phyloP scores from a whole-genome alignment of 495 filamentous ascomycete genomes.

The Cercophora sp. region DNA sequence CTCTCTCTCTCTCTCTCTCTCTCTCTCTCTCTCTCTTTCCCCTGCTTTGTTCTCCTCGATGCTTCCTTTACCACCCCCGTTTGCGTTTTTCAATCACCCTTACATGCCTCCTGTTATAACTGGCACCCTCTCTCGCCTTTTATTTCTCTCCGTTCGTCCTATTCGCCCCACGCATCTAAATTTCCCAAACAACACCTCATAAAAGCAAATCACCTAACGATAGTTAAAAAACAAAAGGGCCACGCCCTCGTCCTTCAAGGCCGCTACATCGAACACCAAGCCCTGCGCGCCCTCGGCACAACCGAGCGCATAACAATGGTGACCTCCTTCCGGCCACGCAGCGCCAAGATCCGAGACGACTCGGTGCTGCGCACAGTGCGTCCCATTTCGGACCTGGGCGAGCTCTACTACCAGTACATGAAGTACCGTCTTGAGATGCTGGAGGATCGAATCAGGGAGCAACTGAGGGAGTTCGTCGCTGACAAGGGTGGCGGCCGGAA shows the following conservation, averaged over 20 bases:
- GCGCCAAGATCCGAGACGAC: conserved; percentile 58
- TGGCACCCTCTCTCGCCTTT: no score
- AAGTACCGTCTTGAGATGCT: conserved; percentile 70
- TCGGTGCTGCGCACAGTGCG: conserved; percentile 64
- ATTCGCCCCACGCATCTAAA: no score
- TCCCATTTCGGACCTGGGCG: conserved; percentile 59
- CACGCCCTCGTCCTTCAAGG: conserved; percentile 67
- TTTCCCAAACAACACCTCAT: no score
- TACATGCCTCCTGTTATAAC: no score
- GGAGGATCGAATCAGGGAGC: conserved; percentile 52
- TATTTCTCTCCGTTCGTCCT: no score
- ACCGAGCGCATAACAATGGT: conserved; percentile 70
- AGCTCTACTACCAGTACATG: conserved; percentile 66
- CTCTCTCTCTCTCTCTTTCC: no score
- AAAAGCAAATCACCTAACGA: no score
- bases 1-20: no score
- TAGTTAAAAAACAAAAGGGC: conserved; percentile 42
- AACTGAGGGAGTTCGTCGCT: conserved; percentile 43
- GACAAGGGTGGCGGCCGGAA: conserved; percentile 37
- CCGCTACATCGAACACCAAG: conserved; percentile 68
- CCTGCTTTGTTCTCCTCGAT: no score
- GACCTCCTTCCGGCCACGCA: conserved; percentile 64
- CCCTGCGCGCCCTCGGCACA: conserved; percentile 58
- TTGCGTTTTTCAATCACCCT: no score
- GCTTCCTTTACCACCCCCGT: neutral